A percentile compares a stretch with the other conserved stretches of the same genome.
phyloP scores from a whole-genome alignment of 2,329 filamentous ascomycete genomes.

The Blastomyces emzantsi region DNA sequence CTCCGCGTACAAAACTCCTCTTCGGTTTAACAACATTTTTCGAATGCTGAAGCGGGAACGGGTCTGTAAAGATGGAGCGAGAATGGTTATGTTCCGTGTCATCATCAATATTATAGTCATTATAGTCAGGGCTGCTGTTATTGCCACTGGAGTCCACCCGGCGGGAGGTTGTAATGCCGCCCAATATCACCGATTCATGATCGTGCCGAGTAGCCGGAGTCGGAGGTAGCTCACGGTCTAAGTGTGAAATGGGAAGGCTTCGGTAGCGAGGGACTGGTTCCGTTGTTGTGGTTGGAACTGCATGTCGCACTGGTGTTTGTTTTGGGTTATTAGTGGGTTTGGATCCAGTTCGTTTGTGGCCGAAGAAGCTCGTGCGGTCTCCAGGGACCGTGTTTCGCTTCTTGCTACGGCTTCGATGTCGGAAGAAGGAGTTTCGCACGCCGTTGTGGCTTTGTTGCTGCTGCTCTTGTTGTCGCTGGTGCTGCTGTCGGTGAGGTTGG shows the following conservation, averaged over 20 bases:
- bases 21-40: neutral
- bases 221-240: neutral
- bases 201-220: neutral
- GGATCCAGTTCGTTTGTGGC: neutral
- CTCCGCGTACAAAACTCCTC: neutral
- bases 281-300: neutral
- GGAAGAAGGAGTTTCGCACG: neutral
- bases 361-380: slow-evolving; percentile 1
- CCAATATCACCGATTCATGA: neutral
- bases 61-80: neutral
- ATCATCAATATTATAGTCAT: neutral
- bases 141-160: neutral
- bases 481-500: neutral
- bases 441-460: neutral
- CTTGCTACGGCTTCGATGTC: neutral
- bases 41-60: neutral
- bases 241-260: neutral
- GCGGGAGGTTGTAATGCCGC: neutral
- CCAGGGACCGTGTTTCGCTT: neutral
- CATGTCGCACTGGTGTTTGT: neutral
- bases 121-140: neutral
- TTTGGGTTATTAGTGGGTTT: neutral
- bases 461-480: neutral
- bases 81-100: neutral
- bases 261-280: neutral